Conservation (phyloP, 352 stramenopile species). For the Globisporangium nodosum region DNA sequence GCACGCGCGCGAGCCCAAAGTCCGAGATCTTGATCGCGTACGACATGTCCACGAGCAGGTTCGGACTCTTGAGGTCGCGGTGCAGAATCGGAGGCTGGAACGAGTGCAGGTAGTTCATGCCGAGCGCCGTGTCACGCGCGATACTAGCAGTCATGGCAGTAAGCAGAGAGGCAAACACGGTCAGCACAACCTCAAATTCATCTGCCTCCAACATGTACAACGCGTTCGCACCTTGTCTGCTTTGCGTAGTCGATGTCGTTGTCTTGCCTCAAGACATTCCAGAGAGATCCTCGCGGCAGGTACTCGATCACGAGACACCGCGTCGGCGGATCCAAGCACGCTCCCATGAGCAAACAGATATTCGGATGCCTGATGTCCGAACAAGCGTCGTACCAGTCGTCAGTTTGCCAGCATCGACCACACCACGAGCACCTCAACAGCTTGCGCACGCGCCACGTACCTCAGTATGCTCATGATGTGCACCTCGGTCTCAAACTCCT, state of each 20-base stretch:
- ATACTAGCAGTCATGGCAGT: conserved; percentile 32
- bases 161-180: neutral
- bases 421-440: neutral
- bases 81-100: conserved; percentile 85
- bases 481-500: conserved; percentile 86
- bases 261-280: conserved; percentile 83
- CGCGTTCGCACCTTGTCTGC: conserved; percentile 44
- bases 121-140: conserved; percentile 68
- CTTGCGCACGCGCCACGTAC: conserved; percentile 20
- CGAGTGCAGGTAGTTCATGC: conserved; percentile 87
- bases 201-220: neutral
- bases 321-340: conserved; percentile 71
- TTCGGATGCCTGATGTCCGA: conserved; percentile 64
- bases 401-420: neutral
- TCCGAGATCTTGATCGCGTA: conserved; percentile 89
- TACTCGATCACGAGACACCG: conserved; percentile 86
- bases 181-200: neutral
- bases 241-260: conserved; percentile 62
- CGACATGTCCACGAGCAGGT: conserved; percentile 70
- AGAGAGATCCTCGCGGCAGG: conserved; percentile 71
- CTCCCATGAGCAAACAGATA: conserved; percentile 81
- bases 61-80: conserved; percentile 84
- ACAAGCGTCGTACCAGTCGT: neutral
- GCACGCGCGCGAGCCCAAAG: conserved; percentile 78
- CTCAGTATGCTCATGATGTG: conserved; percentile 88